Evolutionary conservation across 768 basidiomycete genomes (phyloP).

Genomic region (Arthromyces matolae): DNA sequence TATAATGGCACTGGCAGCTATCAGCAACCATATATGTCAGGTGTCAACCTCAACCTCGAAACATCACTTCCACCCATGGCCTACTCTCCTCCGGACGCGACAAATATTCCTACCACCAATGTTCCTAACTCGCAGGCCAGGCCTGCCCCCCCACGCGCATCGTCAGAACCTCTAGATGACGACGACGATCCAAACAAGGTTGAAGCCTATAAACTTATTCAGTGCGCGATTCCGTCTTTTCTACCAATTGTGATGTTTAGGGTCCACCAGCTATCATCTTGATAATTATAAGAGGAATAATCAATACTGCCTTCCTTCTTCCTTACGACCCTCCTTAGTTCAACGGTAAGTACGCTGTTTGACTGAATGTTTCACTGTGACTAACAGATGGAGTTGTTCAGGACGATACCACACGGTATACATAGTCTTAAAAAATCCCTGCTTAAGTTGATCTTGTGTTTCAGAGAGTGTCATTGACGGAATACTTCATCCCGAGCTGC

Average conservation of each 20-base stretch:
- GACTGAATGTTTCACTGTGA: not conserved
- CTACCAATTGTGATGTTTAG: not conserved
- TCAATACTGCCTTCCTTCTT: slow-evolving; percentile 83
- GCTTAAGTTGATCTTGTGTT: slow-evolving; percentile 11
- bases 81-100: slow-evolving; percentile 34
- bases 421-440: slow-evolving; percentile 4
- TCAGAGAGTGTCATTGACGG: slow-evolving; percentile 89
- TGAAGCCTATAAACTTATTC: slow-evolving; percentile 81
- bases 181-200: slow-evolving; percentile 69
- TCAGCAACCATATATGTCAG: slow-evolving; percentile 49
- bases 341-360: slow-evolving; percentile 55
- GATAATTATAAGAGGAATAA: slow-evolving; percentile 87
- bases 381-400: slow-evolving; percentile 25
- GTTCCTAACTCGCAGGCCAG: slow-evolving; percentile 33
- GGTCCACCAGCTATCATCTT: slow-evolving; percentile 69
- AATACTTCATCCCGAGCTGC: slow-evolving; percentile 83
- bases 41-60: slow-evolving; percentile 57
- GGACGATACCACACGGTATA: slow-evolving; percentile 82
- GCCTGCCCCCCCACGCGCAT: slow-evolving; percentile 23
- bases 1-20: slow-evolving; percentile 41
- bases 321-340: slow-evolving; percentile 82
- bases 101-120: slow-evolving; percentile 23
- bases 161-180: slow-evolving; percentile 49
- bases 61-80: slow-evolving; percentile 48
- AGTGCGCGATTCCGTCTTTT: slow-evolving; percentile 39